Evolutionary conservation across 2,329 filamentous ascomycete genomes (phyloP).

Genomic region (Penicillium olsonii): DNA sequence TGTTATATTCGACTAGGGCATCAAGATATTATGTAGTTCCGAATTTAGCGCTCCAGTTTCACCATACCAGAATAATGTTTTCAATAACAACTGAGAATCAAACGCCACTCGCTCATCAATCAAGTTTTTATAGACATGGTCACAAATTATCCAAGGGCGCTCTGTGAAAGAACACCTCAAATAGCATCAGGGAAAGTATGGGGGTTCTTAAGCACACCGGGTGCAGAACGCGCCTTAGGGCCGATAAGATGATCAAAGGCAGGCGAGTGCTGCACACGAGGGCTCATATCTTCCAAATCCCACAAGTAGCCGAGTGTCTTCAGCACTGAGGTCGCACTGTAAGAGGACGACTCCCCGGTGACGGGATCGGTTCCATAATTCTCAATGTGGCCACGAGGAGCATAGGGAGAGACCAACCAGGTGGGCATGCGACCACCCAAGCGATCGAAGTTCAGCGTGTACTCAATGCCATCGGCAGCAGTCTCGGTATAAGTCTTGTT

Average conservation of each 20-base stretch:
- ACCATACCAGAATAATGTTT: too few species aligned
- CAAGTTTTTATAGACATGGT: too few species aligned
- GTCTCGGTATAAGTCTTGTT: conserved; percentile 38
- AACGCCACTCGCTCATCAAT: too few species aligned
- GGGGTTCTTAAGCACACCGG: conserved; percentile 22
- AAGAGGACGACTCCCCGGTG: conserved; percentile 26
- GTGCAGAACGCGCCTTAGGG: conserved; percentile 12
- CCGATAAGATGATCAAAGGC: conserved; percentile 34
- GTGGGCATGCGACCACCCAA: conserved; percentile 34
- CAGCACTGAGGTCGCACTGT: conserved; percentile 32
- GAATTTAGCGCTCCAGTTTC: too few species aligned
- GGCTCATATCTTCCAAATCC: conserved; percentile 32
- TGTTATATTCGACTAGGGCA: too few species aligned
- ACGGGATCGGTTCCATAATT: conserved; percentile 29
- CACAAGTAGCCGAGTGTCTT: conserved; percentile 35
- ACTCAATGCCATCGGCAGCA: conserved; percentile 24
- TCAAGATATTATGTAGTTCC: too few species aligned
- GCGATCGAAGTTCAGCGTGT: conserved; percentile 32
- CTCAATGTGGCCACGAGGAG: conserved; percentile 28
- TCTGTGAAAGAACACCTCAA: neutral
- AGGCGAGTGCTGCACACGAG: conserved; percentile 32
- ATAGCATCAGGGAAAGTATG: conserved; percentile 25
- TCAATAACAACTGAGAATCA: too few species aligned
- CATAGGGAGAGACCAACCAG: conserved; percentile 33
- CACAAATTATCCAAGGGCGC: neutral